A percentile compares a stretch with the other conserved stretches of the same genome.
Evolutionary conservation across 768 basidiomycete species (phyloP).

Genomic region (Multifurca ochricompacta): DNA sequence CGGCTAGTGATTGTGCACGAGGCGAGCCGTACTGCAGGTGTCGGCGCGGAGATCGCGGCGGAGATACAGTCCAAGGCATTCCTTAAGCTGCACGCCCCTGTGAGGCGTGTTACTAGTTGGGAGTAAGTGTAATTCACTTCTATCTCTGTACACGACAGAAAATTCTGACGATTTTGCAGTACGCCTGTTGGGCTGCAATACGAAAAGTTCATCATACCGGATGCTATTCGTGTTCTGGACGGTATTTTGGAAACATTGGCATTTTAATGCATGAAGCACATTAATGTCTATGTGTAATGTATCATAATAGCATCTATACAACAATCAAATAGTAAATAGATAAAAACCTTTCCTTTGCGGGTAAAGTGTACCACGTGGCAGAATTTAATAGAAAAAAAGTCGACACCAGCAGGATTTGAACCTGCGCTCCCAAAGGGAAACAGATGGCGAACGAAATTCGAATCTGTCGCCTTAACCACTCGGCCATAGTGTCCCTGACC

Average conservation of each 20-base stretch:
- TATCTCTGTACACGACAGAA: not conserved
- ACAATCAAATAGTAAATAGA: not conserved
- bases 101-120: slow-evolving; percentile 85
- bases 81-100: slow-evolving; percentile 80
- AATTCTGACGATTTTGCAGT: slow-evolving; percentile 32
- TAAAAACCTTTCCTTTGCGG: not conserved
- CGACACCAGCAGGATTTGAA: slow-evolving; percentile 65
- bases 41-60: slow-evolving; percentile 87
- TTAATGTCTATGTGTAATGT: not conserved
- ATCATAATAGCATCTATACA: not conserved
- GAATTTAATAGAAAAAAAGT: slow-evolving; percentile 1
- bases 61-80: slow-evolving; percentile 87
- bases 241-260: slow-evolving; percentile 75
- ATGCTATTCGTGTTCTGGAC: slow-evolving; percentile 75
- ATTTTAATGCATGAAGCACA: slow-evolving; percentile 36
- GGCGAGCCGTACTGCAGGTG: slow-evolving; percentile 79
- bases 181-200: slow-evolving; percentile 78
- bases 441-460: slow-evolving; percentile 13
- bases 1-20: slow-evolving; percentile 88
- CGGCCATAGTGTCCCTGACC: slow-evolving; percentile 16
- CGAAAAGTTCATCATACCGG: slow-evolving; percentile 91
- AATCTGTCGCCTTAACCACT: slow-evolving; percentile 21
- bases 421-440: slow-evolving; percentile 39
- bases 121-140: slow-evolving; percentile 59
- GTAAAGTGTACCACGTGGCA: too few species aligned